phyloP scores from a whole-genome alignment of 2,329 filamentous ascomycete genomes.

The Talaromyces albobiverticillius region DNA sequence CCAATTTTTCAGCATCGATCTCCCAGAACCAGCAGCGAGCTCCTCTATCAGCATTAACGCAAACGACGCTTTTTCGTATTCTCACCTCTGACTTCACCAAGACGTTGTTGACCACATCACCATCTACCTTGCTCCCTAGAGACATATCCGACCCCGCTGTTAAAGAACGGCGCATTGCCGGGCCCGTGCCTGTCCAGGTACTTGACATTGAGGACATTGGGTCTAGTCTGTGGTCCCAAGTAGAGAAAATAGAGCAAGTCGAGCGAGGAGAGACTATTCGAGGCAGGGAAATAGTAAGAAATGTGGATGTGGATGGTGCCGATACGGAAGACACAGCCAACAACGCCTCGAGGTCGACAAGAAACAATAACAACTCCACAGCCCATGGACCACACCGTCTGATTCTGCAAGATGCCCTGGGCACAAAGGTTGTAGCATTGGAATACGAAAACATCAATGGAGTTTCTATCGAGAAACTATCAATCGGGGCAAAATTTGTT shows the following conservation, averaged over 20 bases:
- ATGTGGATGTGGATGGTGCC: constrained; percentile 55
- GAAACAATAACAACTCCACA: constrained; percentile 12
- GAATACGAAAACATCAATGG: constrained; percentile 67
- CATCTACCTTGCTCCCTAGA: constrained; percentile 51
- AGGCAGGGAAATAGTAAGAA: constrained; percentile 78
- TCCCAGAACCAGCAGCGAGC: constrained; percentile 51
- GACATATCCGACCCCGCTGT: constrained; percentile 54
- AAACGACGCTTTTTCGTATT: constrained; percentile 77
- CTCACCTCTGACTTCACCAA: constrained; percentile 73
- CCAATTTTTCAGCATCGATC: constrained; percentile 57
- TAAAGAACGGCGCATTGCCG: constrained; percentile 56
- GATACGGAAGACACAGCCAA: constrained; percentile 23
- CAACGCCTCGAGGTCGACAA: background rate
- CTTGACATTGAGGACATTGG: constrained; percentile 82
- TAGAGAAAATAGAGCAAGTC: constrained; percentile 64
- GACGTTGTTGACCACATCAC: constrained; percentile 52
- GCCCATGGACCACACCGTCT: constrained; percentile 68
- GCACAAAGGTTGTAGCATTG: constrained; percentile 66
- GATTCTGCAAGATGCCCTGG: constrained; percentile 74
- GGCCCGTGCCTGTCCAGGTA: constrained; percentile 73
- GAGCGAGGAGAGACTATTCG: constrained; percentile 51
- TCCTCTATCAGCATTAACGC: constrained; percentile 68
- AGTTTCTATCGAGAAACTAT: constrained; percentile 57
- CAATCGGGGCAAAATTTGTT: constrained; percentile 79
- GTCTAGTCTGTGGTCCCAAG: constrained; percentile 77